Evolutionary conservation across 352 stramenopile species (phyloP), one percentile per base, ranked within the genome.

Genomic region (Globisporangium carolinianum): DNA sequence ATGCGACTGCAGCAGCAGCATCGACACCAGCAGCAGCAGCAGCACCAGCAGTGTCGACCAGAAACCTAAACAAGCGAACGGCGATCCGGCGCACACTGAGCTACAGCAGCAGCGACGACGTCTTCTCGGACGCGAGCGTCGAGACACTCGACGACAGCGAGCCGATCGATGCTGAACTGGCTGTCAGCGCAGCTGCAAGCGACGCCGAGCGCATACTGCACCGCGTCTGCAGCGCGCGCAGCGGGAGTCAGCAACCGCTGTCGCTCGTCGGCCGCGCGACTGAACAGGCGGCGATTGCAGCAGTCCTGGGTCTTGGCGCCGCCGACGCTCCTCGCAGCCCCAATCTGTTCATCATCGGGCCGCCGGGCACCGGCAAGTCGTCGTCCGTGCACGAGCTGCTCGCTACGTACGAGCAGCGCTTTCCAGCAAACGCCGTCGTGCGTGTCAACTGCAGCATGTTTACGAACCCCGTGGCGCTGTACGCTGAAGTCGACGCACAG

Each of bases 371-470:
- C 2, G 80, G 80, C 62, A 90, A 90, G 54, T 86, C 72, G 17
- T 86, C 77, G 32, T 86, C 66, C 0, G 73, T 90, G 10, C 68
- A 73, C 8, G 53, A 75, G 51, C 52, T 86, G 17, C 58, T 80
- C 3, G 37, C n/a, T 0, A 58, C 75, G 53, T 82, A 72, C 24
- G 47, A 63, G 61, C 43, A 54, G 10, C 48, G 46, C n/a, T 50
- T 47, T 42, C 36, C 58, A 6, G 32, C 41, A 10, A 60, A 60
- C 6, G 49, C 43, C 12, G 62, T 69, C 12, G 67, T 86, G 41
- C 76, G 76, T 8, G 18, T 90, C 18, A 90, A 90, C 60, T 90
- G 80, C 69, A 87, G 75, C 60, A 83, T 67, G 10, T 90, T 85
- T 57, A 63, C 60, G 11, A 73, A 76, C 36, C 77, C 80, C 0